phyloP scores from a whole-genome alignment of 164 flowering plant species.

The Annona cherimola region DNA sequence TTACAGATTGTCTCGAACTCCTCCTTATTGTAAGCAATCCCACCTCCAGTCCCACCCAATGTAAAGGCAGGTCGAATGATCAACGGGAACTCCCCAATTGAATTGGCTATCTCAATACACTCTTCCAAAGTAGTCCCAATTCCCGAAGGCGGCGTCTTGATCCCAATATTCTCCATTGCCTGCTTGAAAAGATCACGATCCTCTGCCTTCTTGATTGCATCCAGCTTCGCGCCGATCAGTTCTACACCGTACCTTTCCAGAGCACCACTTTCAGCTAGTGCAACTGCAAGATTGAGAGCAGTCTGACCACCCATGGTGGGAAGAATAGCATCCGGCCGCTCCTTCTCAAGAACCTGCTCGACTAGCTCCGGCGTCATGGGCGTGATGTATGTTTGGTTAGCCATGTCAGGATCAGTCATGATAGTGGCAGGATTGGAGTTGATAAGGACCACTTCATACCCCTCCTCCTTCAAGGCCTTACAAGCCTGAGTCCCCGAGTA shows the following conservation, averaged over 20 bases:
- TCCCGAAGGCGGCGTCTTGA: constrained; percentile 89
- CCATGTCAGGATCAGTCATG: constrained; percentile 96
- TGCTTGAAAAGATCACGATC: constrained; percentile 91
- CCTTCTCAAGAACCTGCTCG: constrained; percentile 79
- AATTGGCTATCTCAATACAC: constrained; percentile 60
- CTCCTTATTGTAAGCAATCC: constrained; percentile 89
- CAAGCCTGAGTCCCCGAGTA: constrained; percentile 98
- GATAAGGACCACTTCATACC: constrained; percentile 78
- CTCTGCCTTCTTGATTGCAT: constrained; percentile 90
- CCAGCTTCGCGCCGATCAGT: constrained; percentile 94
- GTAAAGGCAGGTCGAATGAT: constrained; percentile 92
- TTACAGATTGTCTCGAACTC: constrained; percentile 91
- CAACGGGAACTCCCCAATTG: constrained; percentile 82
- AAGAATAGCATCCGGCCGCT: constrained; percentile 90
- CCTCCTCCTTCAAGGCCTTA: constrained; percentile 86
- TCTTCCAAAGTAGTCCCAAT: constrained; percentile 79
- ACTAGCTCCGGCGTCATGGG: constrained; percentile 92
- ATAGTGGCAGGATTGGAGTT: constrained; percentile 99
- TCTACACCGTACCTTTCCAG: constrained; percentile 72
- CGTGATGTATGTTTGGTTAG: constrained; percentile 76
- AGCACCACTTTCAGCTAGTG: constrained; percentile 77
- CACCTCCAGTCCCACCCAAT: constrained; percentile 90
- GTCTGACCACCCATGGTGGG: constrained; percentile 99
- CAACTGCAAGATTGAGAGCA: constrained; percentile 87
- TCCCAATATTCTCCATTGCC: constrained; percentile 84